These are phyloP conservation scores for Dimargaris verticillata DNA, from an alignment of 192 early-diverging fungal species.

Conservation along the genomic window DNA sequence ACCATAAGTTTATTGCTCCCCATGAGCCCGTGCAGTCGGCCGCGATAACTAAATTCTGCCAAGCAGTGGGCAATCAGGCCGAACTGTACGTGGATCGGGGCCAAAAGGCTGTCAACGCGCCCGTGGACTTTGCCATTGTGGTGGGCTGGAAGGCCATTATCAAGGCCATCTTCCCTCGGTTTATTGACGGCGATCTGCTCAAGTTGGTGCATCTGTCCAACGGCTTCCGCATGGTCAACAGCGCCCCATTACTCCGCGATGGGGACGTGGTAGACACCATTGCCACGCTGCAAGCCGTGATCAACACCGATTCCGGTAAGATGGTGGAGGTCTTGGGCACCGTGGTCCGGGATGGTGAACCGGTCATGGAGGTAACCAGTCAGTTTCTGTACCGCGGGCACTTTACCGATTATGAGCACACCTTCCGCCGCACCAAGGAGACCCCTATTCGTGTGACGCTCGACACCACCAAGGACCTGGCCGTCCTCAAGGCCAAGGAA, in stretches of 20 bases:
- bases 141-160: constrained; percentile 84
- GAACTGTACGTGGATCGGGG: constrained; percentile 43
- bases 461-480: constrained; percentile 64
- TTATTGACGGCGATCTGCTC: constrained; percentile 86
- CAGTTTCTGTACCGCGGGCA: constrained; percentile 86
- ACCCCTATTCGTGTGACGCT: constrained; percentile 59
- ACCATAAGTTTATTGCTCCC: constrained; percentile 45
- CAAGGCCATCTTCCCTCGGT: constrained; percentile 81
- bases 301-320: constrained; percentile 83
- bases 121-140: constrained; percentile 92
- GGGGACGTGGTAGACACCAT: constrained; percentile 74
- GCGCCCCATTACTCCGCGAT: constrained; percentile 47
- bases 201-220: constrained; percentile 86
- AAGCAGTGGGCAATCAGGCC: constrained; percentile 57
- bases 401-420: constrained; percentile 76
- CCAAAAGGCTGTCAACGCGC: constrained; percentile 51
- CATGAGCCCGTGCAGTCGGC: constrained; percentile 38
- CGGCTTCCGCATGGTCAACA: constrained; percentile 73
- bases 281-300: constrained; percentile 69
- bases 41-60: constrained; percentile 58
- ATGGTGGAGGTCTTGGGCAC: constrained; percentile 75
- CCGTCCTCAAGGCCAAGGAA: constrained; percentile 74
- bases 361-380: constrained; percentile 71
- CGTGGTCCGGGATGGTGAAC: constrained; percentile 50
- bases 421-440: constrained; percentile 71